Conservation (phyloP, 805 yeast genomes). For the Wickerhamomyces xylosicus region DNA sequence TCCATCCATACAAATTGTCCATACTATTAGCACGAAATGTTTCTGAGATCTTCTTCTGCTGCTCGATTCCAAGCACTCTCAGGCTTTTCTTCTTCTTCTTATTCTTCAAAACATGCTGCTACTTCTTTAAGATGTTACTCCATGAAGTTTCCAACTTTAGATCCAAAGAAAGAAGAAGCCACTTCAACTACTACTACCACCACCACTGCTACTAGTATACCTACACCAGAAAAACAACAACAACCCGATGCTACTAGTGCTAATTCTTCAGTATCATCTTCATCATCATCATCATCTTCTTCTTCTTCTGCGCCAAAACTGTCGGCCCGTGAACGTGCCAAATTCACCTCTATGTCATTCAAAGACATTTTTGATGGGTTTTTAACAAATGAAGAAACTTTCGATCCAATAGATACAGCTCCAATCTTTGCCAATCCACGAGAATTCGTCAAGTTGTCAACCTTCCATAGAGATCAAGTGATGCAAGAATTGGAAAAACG, state of each 20-base stretch:
- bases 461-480: slow-evolving; percentile 48
- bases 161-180: background rate
- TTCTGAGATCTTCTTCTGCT: too few species aligned
- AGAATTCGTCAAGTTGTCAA: slow-evolving; percentile 20
- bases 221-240: too few species aligned
- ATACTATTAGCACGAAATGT: too few species aligned
- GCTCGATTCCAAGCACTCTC: too few species aligned
- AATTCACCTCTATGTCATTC: slow-evolving; percentile 16
- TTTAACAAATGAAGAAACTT: slow-evolving; percentile 25
- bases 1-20: too few species aligned
- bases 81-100: too few species aligned
- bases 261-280: background rate
- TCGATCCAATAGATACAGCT: slow-evolving; percentile 36
- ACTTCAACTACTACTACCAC: background rate
- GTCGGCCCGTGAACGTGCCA: slow-evolving; percentile 14
- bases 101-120: too few species aligned
- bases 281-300: background rate
- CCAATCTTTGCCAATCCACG: slow-evolving; percentile 31
- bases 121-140: background rate
- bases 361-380: slow-evolving; percentile 22
- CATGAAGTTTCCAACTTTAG: background rate
- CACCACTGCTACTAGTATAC: background rate
- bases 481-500: slow-evolving; percentile 38
- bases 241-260: background rate
- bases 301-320: background rate